phyloP scores from a whole-genome alignment of 345 rosid genomes.

The Durio zibethinus region DNA sequence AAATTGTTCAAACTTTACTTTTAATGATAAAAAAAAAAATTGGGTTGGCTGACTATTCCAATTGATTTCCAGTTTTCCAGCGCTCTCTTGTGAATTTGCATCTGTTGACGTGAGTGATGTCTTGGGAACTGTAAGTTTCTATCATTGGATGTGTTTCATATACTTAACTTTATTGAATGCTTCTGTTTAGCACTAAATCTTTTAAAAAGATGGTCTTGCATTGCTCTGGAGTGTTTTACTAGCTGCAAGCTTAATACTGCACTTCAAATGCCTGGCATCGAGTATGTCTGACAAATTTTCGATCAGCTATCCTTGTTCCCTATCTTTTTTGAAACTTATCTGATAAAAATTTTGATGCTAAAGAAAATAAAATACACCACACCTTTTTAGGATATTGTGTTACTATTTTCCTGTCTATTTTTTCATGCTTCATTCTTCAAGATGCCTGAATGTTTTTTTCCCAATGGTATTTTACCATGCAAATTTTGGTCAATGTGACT shows the following conservation, averaged over 20 bases:
- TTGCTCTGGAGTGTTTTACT: not conserved
- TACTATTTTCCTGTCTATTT: not conserved
- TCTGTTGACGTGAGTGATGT: slow-evolving; percentile 90
- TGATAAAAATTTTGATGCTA: not conserved
- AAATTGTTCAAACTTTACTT: slow-evolving; percentile 1
- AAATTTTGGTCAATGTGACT: not conserved
- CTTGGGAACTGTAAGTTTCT: slow-evolving; percentile 94
- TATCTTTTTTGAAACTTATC: not conserved
- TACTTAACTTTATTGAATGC: not conserved
- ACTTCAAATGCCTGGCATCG: not conserved
- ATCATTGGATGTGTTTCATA: slow-evolving; percentile 17
- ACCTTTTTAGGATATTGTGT: not conserved
- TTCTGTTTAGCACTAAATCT: not conserved
- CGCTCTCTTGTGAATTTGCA: slow-evolving; percentile 98
- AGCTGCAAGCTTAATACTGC: not conserved
- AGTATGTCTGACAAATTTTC: not conserved
- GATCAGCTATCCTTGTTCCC: not conserved
- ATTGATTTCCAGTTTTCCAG: slow-evolving; percentile 71
- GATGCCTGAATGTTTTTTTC: not conserved
- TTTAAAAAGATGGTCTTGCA: not conserved
- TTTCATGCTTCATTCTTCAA: not conserved
- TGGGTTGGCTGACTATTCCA: slow-evolving; percentile 27
- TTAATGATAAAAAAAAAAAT: not conserved
- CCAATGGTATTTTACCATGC: not conserved
- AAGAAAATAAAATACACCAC: not conserved